phyloP scores from a whole-genome alignment of 1,284 basidiomycete species.

The Microbotryum lychnidis-dioicae region DNA sequence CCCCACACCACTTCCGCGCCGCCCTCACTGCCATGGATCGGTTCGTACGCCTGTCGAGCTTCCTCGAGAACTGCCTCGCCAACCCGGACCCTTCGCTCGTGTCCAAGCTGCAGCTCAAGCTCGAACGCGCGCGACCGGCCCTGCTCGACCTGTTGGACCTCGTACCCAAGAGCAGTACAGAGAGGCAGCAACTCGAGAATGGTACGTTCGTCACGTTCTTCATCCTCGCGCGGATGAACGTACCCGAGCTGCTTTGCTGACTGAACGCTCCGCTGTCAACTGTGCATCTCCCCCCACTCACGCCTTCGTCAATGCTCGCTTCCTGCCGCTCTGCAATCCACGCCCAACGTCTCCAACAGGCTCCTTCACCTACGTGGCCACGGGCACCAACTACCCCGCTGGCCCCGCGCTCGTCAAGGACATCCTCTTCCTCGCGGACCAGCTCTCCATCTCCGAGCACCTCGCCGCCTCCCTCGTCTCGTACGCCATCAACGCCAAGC shows the following conservation, averaged over 20 bases:
- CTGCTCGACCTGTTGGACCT: slow-evolving; percentile 31
- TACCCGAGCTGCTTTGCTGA: neutral
- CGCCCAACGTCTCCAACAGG: slow-evolving; percentile 3
- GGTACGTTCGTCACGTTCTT: slow-evolving; percentile 52
- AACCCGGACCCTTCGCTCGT: slow-evolving; percentile 19
- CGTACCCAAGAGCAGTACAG: slow-evolving; percentile 52
- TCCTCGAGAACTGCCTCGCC: slow-evolving; percentile 16
- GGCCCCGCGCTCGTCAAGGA: slow-evolving; percentile 54
- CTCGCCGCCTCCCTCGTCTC: slow-evolving; percentile 62
- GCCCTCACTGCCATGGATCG: slow-evolving; percentile 14
- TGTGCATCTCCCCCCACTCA: no score
- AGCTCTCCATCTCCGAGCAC: slow-evolving; percentile 67
- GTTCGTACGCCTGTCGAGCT: slow-evolving; percentile 20
- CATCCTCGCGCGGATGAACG: no score
- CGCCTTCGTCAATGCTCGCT: no score
- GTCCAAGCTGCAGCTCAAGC: slow-evolving; percentile 24
- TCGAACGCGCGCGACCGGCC: slow-evolving; percentile 30
- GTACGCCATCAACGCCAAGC: slow-evolving; percentile 47
- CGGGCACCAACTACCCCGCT: slow-evolving; percentile 53
- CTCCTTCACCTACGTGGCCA: slow-evolving; percentile 27
- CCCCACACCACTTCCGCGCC: no score
- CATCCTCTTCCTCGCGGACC: slow-evolving; percentile 61
- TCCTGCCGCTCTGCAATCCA: no score
- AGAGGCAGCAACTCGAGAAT: slow-evolving; percentile 62
- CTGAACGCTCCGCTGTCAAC: neutral